These are phyloP conservation scores for Fusarium hainanense DNA, from an alignment of 2,329 filamentous ascomycete species.

Conservation along the genomic window DNA sequence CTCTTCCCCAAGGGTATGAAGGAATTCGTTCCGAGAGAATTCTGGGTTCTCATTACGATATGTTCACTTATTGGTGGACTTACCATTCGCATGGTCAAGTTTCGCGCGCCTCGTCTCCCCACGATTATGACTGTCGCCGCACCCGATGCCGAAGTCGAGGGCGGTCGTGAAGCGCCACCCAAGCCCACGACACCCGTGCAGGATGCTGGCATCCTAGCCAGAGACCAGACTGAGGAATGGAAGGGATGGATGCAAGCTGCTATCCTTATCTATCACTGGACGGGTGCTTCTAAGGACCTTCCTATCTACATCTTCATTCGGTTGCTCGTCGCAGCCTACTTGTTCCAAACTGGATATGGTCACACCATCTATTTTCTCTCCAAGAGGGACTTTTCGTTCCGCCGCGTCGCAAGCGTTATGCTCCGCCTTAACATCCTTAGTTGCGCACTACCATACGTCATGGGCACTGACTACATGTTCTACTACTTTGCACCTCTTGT, in stretches of 20 bases:
- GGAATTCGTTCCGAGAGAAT: slow-evolving; percentile 35
- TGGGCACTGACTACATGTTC: slow-evolving; percentile 61
- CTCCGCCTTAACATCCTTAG: slow-evolving; percentile 68
- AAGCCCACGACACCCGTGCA: slow-evolving; percentile 4
- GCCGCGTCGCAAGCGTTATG: slow-evolving; percentile 63
- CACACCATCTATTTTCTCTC: slow-evolving; percentile 69
- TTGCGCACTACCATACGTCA: slow-evolving; percentile 63
- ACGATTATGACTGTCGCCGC: not conserved
- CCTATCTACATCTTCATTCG: slow-evolving; percentile 66
- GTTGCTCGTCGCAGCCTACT: slow-evolving; percentile 65
- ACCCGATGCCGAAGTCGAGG: not conserved
- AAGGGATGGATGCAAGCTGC: slow-evolving; percentile 73
- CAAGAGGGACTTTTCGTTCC: slow-evolving; percentile 66
- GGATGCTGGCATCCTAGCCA: slow-evolving; percentile 48
- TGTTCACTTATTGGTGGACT: slow-evolving; percentile 15
- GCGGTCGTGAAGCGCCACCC: not conserved
- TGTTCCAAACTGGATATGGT: slow-evolving; percentile 72
- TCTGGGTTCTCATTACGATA: slow-evolving; percentile 28
- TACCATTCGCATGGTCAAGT: slow-evolving; percentile 36
- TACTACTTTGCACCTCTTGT: slow-evolving; percentile 70
- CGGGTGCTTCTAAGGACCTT: slow-evolving; percentile 58
- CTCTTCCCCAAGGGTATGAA: slow-evolving; percentile 46
- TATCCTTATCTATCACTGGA: slow-evolving; percentile 67
- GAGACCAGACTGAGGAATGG: slow-evolving; percentile 71
- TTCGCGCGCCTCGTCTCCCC: slow-evolving; percentile 26